These are phyloP conservation scores for Pythium vanterpoolii DNA, from an alignment of 352 stramenopile genomes.

Conservation along the genomic window DNA sequence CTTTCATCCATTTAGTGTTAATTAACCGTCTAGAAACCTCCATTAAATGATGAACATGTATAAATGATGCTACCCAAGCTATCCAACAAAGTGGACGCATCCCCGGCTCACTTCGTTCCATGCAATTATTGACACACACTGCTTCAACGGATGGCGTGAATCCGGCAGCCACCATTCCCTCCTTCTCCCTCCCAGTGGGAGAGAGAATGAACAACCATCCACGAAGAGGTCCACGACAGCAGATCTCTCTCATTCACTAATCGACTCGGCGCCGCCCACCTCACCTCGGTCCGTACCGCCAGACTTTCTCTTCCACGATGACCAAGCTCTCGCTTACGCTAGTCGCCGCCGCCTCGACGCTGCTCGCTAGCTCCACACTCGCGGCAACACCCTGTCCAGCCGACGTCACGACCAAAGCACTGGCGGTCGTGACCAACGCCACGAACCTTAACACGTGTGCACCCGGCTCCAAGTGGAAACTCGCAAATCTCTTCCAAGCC, in stretches of 20 bases:
- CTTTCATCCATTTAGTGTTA: no score
- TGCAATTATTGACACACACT: neutral
- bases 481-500: constrained; percentile 45
- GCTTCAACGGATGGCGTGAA: neutral
- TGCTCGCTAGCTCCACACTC: constrained; percentile 23
- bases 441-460: constrained; percentile 54
- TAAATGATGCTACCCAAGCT: no score
- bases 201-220: no score
- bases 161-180: no score
- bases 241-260: constrained; percentile 15
- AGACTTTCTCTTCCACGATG: constrained; percentile 10
- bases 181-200: no score
- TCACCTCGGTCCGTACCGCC: neutral
- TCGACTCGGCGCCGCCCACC: neutral
- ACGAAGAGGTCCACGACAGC: no score
- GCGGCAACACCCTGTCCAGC: constrained; percentile 25
- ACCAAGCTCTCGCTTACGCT: constrained; percentile 10
- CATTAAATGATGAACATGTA: neutral
- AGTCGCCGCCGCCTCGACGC: constrained; percentile 22
- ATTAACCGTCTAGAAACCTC: no score
- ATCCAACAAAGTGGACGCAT: no score
- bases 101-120: neutral
- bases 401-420: constrained; percentile 31
- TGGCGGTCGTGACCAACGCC: constrained; percentile 41
- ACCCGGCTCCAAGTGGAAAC: constrained; percentile 39